Evolutionary conservation across 1,284 basidiomycete genomes (phyloP).

Genomic region (Kwoniella shivajii): DNA sequence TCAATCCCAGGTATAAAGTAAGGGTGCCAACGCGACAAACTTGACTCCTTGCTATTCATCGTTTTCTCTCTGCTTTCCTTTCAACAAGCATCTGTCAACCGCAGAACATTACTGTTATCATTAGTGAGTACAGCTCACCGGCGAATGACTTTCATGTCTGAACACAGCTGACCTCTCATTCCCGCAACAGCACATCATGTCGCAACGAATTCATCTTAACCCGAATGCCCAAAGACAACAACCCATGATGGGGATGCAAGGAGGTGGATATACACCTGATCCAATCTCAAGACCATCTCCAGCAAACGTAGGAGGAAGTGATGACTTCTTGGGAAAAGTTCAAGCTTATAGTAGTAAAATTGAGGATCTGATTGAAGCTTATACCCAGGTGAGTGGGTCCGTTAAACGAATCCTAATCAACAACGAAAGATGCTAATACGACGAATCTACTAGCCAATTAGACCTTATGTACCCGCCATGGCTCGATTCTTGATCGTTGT

Average conservation of each 20-base stretch:
- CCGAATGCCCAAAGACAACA: constrained; percentile 43
- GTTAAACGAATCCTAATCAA: not conserved
- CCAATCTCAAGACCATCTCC: constrained; percentile 32
- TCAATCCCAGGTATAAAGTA: not conserved
- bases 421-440: constrained; percentile 2
- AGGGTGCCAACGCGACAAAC: constrained; percentile 16
- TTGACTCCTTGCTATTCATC: too few species aligned
- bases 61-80: too few species aligned
- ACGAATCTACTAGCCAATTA: constrained; percentile 63
- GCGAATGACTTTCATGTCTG: constrained; percentile 1
- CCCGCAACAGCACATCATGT: constrained; percentile 28
- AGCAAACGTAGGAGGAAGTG: constrained; percentile 58
- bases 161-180: not conserved
- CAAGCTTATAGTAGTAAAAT: constrained; percentile 74
- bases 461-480: constrained; percentile 91
- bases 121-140: too few species aligned
- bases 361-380: constrained; percentile 90
- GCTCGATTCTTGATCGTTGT: constrained; percentile 97
- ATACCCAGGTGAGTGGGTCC: constrained; percentile 65
- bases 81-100: too few species aligned
- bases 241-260: constrained; percentile 30
- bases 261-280: constrained; percentile 47
- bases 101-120: too few species aligned
- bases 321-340: constrained; percentile 81
- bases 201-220: constrained; percentile 55